Evolutionary conservation across 192 early-diverging fungal species (phyloP).

Genomic region (Backusella luteola): DNA sequence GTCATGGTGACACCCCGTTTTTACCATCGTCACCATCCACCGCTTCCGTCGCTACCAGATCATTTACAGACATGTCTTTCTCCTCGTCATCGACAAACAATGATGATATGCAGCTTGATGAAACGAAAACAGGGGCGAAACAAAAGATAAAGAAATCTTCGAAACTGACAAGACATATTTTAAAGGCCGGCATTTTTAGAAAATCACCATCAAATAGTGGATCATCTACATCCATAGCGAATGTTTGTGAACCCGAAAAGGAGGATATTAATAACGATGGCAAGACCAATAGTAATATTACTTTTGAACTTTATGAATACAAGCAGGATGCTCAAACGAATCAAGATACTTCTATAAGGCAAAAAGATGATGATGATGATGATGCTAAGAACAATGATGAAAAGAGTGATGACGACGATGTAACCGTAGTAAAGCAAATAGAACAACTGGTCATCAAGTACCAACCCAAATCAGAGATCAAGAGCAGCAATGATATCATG

Average conservation of each 20-base stretch:
- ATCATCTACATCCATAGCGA: not conserved
- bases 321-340: not conserved
- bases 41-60: not conserved
- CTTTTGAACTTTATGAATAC: not conserved
- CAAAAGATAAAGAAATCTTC: not conserved
- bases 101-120: not conserved
- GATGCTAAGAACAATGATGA: too few relatives aligned
- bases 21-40: not conserved
- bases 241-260: not conserved
- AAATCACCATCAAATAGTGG: not conserved
- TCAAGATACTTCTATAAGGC: not conserved
- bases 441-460: not conserved
- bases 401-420: too few relatives aligned
- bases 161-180: not conserved
- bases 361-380: too few relatives aligned
- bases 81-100: not conserved
- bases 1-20: not conserved
- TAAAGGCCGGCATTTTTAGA: conserved; percentile 5
- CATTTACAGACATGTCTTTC: not conserved
- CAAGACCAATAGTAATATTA: not conserved
- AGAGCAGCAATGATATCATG: not conserved
- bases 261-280: not conserved
- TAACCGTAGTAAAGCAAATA: not conserved
- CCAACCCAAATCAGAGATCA: not conserved
- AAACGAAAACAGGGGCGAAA: not conserved